Percentiles rank a stretch among this genome's conserved stretches.
Evolutionary conservation across 225 moss, liverwort and hornwort species (phyloP).

Genomic region (Takakia lepidozioides): DNA sequence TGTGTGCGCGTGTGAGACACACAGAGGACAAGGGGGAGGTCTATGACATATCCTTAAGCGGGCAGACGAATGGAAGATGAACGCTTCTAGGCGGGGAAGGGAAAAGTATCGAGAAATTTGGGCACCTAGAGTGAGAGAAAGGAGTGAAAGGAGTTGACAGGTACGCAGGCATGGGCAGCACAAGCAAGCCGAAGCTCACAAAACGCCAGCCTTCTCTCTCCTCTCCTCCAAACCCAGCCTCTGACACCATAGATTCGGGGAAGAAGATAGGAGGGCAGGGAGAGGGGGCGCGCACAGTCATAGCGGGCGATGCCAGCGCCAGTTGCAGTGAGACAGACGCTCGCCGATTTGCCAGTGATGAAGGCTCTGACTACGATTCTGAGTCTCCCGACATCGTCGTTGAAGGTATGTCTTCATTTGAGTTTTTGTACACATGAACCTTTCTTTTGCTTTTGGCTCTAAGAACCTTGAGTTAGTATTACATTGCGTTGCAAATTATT

Average conservation of each 20-base stretch:
- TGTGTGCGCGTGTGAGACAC: too few relatives aligned
- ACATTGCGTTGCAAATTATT: too few relatives aligned
- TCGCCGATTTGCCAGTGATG: constrained; percentile 2
- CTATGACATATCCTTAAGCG: too few relatives aligned
- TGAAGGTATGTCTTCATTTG: constrained; percentile 3
- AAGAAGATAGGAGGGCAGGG: background rate
- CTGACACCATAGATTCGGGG: background rate
- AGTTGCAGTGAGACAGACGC: constrained; percentile 6
- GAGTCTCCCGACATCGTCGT: constrained; percentile 1
- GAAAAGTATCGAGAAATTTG: too few relatives aligned
- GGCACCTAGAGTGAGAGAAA: too few relatives aligned
- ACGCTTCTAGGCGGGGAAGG: too few relatives aligned
- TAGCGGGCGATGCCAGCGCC: background rate
- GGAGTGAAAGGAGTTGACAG: too few relatives aligned
- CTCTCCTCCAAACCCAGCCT: background rate
- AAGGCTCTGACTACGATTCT: constrained; percentile 7
- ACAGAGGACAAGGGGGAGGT: too few relatives aligned
- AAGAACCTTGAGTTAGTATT: too few relatives aligned
- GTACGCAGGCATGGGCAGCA: too few relatives aligned
- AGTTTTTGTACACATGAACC: background rate
- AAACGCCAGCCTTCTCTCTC: background rate
- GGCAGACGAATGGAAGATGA: too few relatives aligned
- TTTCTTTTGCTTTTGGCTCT: background rate
- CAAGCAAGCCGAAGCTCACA: background rate
- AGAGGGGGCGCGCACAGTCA: background rate